These are phyloP conservation scores for Sordariomycetes sp. DNA, from an alignment of 2,329 filamentous ascomycete genomes.

Conservation along the genomic window DNA sequence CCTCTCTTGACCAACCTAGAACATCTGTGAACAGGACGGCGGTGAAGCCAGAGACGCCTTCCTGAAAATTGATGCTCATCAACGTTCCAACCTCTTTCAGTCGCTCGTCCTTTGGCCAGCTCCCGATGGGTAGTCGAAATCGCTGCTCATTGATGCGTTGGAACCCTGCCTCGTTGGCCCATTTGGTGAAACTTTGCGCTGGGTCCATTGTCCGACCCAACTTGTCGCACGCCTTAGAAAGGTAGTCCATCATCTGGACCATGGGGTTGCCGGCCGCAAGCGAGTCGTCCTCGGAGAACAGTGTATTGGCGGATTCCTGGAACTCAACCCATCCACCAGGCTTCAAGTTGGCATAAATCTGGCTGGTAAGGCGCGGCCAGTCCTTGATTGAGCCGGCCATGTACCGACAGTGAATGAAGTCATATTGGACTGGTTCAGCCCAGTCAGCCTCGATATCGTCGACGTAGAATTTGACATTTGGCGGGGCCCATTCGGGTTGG, in stretches of 20 bases:
- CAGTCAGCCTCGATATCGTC: constrained; percentile 52
- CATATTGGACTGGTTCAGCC: constrained; percentile 19
- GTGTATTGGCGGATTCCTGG: constrained; percentile 27
- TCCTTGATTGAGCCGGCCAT: constrained; percentile 23
- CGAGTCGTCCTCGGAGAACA: constrained; percentile 27
- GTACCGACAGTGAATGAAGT: constrained; percentile 24
- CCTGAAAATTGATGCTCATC: constrained; percentile 24
- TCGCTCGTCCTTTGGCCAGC: constrained; percentile 30
- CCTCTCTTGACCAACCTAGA: constrained; percentile 26
- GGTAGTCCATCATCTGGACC: constrained; percentile 14
- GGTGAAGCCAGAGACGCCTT: constrained; percentile 28
- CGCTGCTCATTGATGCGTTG: constrained; percentile 16
- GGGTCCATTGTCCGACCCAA: constrained; percentile 20
- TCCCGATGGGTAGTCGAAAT: constrained; percentile 24
- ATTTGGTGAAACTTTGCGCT: constrained; percentile 15
- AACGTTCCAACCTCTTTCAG: constrained; percentile 26
- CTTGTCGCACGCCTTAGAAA: constrained; percentile 14
- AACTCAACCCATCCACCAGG: constrained; percentile 39
- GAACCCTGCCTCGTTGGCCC: constrained; percentile 25
- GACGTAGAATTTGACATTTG: constrained; percentile 48
- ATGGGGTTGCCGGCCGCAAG: constrained; percentile 22
- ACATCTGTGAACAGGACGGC: constrained; percentile 26
- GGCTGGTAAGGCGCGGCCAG: constrained; percentile 14
- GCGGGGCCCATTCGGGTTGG: constrained; percentile 38
- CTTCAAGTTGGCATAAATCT: constrained; percentile 23